Base-by-base conservation (phyloP, 257 asterid species). In the Solanum rostratum region DNA sequence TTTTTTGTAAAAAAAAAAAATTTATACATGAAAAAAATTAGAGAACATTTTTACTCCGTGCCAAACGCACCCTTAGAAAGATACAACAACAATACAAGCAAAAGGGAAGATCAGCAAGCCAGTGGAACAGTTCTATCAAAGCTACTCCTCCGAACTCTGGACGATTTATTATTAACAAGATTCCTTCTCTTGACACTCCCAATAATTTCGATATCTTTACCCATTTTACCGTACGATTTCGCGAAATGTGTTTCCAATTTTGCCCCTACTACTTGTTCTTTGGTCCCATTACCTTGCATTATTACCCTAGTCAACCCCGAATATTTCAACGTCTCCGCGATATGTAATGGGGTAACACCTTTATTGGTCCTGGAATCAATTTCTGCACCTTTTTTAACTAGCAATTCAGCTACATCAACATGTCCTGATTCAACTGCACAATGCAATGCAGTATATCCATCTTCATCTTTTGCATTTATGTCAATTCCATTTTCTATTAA, bases 361-460 rank as follows among this genome's bases (percentile, higher is more conserved):
- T 92, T 93, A 82, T 84, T 92, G 1, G 97, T 92, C 54, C 90
- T 84, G 0, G 93, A 92, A 43, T 93, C 97, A 2, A 93, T 55
- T 6, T 93, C 94, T 6, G 92, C 96, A 13, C 98, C 95, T 79
- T 90, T 94, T 89, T 94, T 93, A n/a, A 93, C 86, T 2, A 94
- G 91, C 89, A 93, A 55, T 50, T 94, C 98, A 16, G 88, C 85
- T 60, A 89, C 93, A 30, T 95, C 98, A 4, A 62, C 90, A 37
- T 92, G 93, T 0, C 98, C 98, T 0, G 95, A 88, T 82, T 93
- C 98, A 24, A 90, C 97, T 0, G 97, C 95, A 70, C 97, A 95
- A 63, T 92, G 97, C 49, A 95, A 59, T 6, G 97, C 95, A 1
- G 91, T 91, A 68, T 95, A 95, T 1, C 98, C 98, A 33, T 92